A percentile compares a stretch with the other conserved stretches of the same genome.
Evolutionary conservation across 257 asterid genomes (phyloP).

Genomic region (Lavandula angustifolia): DNA sequence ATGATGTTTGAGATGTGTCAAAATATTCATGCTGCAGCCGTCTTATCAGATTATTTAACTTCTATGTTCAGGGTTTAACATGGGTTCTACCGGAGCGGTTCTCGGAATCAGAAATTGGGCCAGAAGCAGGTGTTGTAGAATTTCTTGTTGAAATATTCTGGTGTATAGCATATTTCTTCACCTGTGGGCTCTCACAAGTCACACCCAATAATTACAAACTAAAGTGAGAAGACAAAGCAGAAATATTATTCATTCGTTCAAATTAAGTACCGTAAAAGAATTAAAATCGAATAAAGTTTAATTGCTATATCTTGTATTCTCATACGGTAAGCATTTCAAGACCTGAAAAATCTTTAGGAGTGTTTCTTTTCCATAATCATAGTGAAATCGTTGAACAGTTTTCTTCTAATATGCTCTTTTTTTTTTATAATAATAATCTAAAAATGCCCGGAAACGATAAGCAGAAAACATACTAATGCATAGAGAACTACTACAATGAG

Average conservation of each 20-base stretch:
- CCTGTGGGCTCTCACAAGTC: constrained; percentile 18
- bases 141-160: constrained; percentile 27
- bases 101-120: constrained; percentile 96
- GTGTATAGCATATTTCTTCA: neutral
- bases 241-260: neutral
- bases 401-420: neutral
- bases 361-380: neutral
- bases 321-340: neutral
- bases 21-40: neutral
- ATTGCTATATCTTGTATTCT: neutral
- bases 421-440: neutral
- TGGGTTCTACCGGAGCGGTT: constrained; percentile 98
- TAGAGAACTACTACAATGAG: neutral
- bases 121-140: constrained; percentile 98
- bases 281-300: constrained; percentile 1
- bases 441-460: neutral
- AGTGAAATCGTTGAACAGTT: neutral
- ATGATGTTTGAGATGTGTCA: constrained; percentile 10
- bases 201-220: neutral
- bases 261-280: neutral
- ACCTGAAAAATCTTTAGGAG: neutral
- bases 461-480: neutral
- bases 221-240: constrained; percentile 6
- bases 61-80: constrained; percentile 78
- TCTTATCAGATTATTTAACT: constrained; percentile 32